A percentile compares a stretch with the other conserved stretches of the same genome.
Evolutionary conservation across 257 asterid species (phyloP).

Genomic region (Pogostemon cablin): DNA sequence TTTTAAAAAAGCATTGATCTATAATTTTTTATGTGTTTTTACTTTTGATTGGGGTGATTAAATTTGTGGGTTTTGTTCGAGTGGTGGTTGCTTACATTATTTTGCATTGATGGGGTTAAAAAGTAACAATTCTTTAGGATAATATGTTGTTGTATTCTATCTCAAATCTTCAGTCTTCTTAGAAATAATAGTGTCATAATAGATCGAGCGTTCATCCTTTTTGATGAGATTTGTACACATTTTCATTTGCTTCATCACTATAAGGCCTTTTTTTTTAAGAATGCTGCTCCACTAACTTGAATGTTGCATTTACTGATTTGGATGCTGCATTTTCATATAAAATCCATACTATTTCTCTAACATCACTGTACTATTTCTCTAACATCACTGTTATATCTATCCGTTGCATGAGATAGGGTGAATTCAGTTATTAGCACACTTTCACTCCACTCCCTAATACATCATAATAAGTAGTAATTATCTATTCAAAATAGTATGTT

Average conservation of each 20-base stretch:
- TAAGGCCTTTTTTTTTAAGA: background rate
- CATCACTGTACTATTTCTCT: background rate
- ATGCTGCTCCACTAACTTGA: background rate
- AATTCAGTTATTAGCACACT: background rate
- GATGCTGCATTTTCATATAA: background rate
- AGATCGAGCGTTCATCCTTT: background rate
- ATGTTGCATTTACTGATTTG: background rate
- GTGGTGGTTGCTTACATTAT: background rate
- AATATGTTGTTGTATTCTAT: background rate
- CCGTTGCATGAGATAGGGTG: background rate
- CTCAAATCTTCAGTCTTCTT: background rate
- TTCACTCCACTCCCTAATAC: background rate
- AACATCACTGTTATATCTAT: background rate
- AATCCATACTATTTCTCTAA: too few species aligned
- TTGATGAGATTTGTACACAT: background rate
- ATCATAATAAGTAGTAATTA: background rate
- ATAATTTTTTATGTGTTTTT: constrained; percentile 11
- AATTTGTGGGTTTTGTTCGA: constrained; percentile 19
- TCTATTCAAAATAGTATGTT: background rate
- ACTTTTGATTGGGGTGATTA: background rate
- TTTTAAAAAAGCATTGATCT: background rate
- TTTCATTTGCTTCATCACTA: background rate
- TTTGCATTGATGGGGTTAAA: background rate
- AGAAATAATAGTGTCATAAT: background rate
- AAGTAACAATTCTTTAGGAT: background rate